phyloP scores from a whole-genome alignment of 2,329 filamentous ascomycete species.

The Botrytis medusae region DNA sequence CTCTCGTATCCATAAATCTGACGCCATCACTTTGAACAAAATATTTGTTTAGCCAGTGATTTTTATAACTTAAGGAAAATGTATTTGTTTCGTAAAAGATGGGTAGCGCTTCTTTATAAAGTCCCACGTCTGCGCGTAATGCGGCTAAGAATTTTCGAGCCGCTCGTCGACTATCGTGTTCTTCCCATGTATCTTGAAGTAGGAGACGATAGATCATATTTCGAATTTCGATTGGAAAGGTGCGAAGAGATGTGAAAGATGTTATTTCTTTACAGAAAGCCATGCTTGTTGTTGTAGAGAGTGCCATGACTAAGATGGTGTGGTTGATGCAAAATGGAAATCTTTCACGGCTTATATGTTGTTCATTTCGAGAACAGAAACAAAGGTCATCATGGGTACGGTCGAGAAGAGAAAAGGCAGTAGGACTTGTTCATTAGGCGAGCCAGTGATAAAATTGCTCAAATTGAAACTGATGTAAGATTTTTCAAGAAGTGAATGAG shows the following conservation, averaged over 20 bases:
- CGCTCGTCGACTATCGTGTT: neutral
- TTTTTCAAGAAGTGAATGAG: neutral
- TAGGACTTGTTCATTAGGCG: neutral
- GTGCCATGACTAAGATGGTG: neutral
- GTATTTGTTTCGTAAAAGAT: slow-evolving; percentile 10
- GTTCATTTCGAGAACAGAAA: neutral
- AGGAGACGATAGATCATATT: slow-evolving; percentile 9
- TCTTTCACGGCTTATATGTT: neutral
- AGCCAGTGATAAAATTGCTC: neutral
- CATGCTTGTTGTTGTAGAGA: neutral
- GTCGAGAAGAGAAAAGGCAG: neutral
- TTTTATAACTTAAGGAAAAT: neutral
- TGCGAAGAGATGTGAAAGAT: neutral
- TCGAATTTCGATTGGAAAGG: neutral
- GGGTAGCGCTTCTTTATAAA: slow-evolving; percentile 9
- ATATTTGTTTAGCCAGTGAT: neutral
- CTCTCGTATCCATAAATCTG: neutral
- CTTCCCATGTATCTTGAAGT: neutral
- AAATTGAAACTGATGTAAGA: neutral
- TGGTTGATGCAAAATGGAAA: neutral
- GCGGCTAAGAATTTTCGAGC: neutral
- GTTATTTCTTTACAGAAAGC: neutral
- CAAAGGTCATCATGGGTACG: neutral
- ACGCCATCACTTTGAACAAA: neutral
- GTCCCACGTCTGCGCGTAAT: neutral